These are phyloP conservation scores for Gigaspora rosea DNA, from an alignment of 192 early-diverging fungal genomes.

Conservation along the genomic window DNA sequence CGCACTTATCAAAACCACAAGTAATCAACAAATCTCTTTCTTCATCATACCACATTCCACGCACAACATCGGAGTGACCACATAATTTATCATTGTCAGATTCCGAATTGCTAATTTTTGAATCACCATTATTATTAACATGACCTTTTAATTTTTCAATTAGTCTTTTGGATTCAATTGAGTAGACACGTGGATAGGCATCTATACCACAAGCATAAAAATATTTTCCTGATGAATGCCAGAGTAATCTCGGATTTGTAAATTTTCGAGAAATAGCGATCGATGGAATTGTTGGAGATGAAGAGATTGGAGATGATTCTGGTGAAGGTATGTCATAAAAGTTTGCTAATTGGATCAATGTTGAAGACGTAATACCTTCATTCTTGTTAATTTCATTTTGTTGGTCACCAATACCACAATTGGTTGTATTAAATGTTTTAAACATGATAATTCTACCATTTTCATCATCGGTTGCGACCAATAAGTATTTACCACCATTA, in stretches of 20 bases:
- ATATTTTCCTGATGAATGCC: slow-evolving; percentile 59
- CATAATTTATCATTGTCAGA: slow-evolving; percentile 36
- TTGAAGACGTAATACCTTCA: neutral
- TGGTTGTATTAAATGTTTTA: neutral
- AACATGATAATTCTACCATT: slow-evolving; percentile 70
- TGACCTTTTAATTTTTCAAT: slow-evolving; percentile 60
- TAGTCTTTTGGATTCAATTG: slow-evolving; percentile 50
- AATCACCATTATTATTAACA: neutral
- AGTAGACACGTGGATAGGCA: slow-evolving; percentile 55
- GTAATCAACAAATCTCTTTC: slow-evolving; percentile 50
- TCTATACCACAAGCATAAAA: slow-evolving; percentile 68
- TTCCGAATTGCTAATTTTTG: too few relatives aligned
- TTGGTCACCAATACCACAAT: neutral
- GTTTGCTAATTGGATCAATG: slow-evolving; percentile 5
- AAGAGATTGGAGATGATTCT: neutral
- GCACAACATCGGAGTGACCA: slow-evolving; percentile 60
- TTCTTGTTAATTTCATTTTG: neutral
- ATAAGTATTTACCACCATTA: slow-evolving; percentile 54
- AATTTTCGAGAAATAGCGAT: slow-evolving; percentile 59
- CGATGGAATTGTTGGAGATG: neutral
- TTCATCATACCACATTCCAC: slow-evolving; percentile 54
- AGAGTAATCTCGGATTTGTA: slow-evolving; percentile 63
- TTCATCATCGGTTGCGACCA: slow-evolving; percentile 67
- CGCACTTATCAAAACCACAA: slow-evolving; percentile 62
- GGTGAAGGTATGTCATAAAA: neutral